phyloP scores from a whole-genome alignment of 1,284 basidiomycete species.

The Irpex sp. region DNA sequence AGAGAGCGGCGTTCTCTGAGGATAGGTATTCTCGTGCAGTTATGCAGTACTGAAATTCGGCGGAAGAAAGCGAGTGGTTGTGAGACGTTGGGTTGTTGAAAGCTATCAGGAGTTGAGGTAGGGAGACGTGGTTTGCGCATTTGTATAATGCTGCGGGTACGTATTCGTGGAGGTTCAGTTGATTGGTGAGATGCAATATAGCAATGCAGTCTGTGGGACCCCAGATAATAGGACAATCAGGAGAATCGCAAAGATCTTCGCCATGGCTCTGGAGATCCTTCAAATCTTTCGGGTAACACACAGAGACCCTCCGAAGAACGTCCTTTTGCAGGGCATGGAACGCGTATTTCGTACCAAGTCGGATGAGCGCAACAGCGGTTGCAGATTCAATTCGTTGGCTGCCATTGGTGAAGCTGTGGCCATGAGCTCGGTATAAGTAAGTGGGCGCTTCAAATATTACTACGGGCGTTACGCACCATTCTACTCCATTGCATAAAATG shows the following conservation, averaged over 20 bases:
- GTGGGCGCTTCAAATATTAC: background rate
- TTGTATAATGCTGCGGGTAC: background rate
- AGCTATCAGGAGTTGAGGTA: background rate
- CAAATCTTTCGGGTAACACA: background rate
- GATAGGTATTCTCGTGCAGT: background rate
- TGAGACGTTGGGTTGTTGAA: background rate
- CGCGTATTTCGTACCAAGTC: slow-evolving; percentile 12
- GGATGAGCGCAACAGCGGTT: slow-evolving; percentile 2
- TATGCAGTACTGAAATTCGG: background rate
- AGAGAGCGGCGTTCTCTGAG: background rate
- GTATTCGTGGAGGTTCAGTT: background rate
- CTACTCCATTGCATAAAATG: background rate
- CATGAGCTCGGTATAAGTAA: background rate
- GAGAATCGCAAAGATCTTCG: background rate
- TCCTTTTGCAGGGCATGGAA: slow-evolving; percentile 4
- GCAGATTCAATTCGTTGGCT: background rate
- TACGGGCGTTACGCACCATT: background rate
- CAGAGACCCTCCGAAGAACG: background rate
- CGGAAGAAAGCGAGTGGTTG: background rate
- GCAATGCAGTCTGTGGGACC: background rate
- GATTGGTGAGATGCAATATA: background rate
- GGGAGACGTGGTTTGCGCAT: background rate
- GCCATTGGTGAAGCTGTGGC: background rate
- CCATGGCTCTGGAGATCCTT: background rate
- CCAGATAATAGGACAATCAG: background rate